Base-by-base conservation (phyloP, 2,329 filamentous ascomycete genomes). In the Scolecobasidium constrictum region DNA sequence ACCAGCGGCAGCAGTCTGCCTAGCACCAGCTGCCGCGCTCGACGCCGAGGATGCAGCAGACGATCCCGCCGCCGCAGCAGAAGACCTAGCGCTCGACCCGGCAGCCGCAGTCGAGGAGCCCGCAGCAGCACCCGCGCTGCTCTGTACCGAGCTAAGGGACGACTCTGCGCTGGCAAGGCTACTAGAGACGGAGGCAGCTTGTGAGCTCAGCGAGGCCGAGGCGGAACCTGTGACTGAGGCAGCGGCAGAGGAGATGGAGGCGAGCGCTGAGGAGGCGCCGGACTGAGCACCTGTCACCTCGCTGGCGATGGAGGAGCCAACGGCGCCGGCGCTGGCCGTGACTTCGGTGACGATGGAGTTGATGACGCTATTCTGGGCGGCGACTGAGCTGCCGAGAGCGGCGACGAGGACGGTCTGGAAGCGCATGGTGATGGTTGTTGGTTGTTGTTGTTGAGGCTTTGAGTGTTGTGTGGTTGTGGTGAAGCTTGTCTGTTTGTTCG, bases 381-480 rank as follows among this genome's bases (percentile, higher is more conserved):
- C 13, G 21, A 33, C 20, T 6, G 28, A 21, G 15, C 20, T 26
- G 21, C n/a, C 42, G 16, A 44, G 18, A 3, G 42, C 15, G 15
- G 35, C 35, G 22, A 44, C 15, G 35, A 34, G 20, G 35, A 44
- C 23, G 35, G 35, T 39, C 5, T 31, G 36, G 42, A 44, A 44
- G 36, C 42, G 42, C 42, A 44, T 44, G 17, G 16, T 44, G 42
- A 39, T 3, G 42, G 28, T 42, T 16, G 16, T 9, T 39, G n/a
- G n/a, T 39, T 13, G 7, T 21, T 40, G 21, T 5, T 31, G 17
- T 33, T 22, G 15, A 13, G 12, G 22, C 17, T 11, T 40, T 22
- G 18, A 22, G 18, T 39, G 6, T 7, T 13, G 38, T 22, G 12
- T 38, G 15, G 36, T n/a, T n/a, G n/a, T n/a, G n/a, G n/a, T n/a